These are phyloP conservation scores for Saccharomyces hybrid DNA, from an alignment of 1,139 yeast species.

Conservation along the genomic window DNA sequence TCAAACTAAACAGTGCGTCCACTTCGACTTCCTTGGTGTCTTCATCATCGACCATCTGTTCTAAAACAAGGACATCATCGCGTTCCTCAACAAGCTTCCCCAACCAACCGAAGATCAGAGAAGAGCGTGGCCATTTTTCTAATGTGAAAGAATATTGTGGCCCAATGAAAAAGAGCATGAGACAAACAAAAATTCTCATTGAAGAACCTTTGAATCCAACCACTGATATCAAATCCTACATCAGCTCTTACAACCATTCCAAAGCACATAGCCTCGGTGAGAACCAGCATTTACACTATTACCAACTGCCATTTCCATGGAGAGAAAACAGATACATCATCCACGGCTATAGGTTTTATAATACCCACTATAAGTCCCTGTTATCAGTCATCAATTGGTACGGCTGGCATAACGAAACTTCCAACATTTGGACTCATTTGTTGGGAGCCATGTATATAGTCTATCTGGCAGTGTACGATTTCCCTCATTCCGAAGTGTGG, in stretches of 20 bases:
- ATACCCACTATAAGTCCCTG: constrained; percentile 50
- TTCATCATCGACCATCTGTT: neutral
- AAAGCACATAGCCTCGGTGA: constrained; percentile 52
- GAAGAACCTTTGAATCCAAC: neutral
- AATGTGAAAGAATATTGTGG: neutral
- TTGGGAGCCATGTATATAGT: constrained; percentile 55
- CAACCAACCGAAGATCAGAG: neutral
- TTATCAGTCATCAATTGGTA: constrained; percentile 28
- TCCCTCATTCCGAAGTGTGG: constrained; percentile 48
- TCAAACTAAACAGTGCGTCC: neutral
- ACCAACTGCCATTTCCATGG: constrained; percentile 88
- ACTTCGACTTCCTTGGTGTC: constrained; percentile 1
- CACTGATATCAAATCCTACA: constrained; percentile 25
- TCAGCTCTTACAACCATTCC: constrained; percentile 51
- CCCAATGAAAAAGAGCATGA: neutral
- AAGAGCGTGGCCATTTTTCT: neutral
- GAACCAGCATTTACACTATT: constrained; percentile 58
- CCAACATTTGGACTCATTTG: constrained; percentile 91
- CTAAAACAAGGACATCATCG: neutral
- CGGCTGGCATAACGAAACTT: constrained; percentile 76
- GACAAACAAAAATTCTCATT: neutral
- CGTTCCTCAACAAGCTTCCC: neutral
- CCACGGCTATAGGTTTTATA: constrained; percentile 77
- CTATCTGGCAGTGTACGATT: constrained; percentile 51
- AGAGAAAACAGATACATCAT: constrained; percentile 82